These are phyloP conservation scores for Xylaria sp. DNA, from an alignment of 2,329 filamentous ascomycete species.

Conservation along the genomic window DNA sequence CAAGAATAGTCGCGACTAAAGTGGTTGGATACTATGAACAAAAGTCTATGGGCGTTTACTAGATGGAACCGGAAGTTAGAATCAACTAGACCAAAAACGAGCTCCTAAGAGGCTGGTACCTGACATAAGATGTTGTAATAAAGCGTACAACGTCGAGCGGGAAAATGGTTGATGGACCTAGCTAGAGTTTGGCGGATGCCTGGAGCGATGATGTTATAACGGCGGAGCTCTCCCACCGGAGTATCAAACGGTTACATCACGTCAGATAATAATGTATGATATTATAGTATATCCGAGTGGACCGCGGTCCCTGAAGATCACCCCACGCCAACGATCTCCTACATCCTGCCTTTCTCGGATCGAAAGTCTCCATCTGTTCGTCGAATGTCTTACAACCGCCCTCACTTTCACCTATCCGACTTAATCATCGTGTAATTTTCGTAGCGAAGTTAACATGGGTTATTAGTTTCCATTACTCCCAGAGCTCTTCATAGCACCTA, in stretches of 20 bases:
- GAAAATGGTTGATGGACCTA: neutral
- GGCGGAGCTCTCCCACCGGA: constrained; percentile 12
- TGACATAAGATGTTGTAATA: neutral
- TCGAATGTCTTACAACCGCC: neutral
- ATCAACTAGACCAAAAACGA: neutral
- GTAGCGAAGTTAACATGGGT: constrained; percentile 2
- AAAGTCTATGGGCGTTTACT: neutral
- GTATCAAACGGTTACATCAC: constrained; percentile 17
- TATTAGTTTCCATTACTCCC: neutral
- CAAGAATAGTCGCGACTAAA: constrained; percentile 68
- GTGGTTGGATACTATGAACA: neutral
- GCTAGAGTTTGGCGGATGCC: neutral
- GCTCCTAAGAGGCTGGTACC: neutral
- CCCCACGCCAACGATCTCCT: neutral
- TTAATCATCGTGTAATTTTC: neutral
- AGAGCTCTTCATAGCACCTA: constrained; percentile 4
- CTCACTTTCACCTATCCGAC: neutral
- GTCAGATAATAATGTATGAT: constrained; percentile 8
- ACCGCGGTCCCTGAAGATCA: constrained; percentile 20
- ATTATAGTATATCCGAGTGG: constrained; percentile 3
- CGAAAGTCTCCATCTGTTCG: neutral
- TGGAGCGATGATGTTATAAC: constrained; percentile 20
- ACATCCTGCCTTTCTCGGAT: neutral
- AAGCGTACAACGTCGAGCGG: neutral
- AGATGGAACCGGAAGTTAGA: neutral